phyloP scores from a whole-genome alignment of 306 rosid species.

The Inga leiocalycina region DNA sequence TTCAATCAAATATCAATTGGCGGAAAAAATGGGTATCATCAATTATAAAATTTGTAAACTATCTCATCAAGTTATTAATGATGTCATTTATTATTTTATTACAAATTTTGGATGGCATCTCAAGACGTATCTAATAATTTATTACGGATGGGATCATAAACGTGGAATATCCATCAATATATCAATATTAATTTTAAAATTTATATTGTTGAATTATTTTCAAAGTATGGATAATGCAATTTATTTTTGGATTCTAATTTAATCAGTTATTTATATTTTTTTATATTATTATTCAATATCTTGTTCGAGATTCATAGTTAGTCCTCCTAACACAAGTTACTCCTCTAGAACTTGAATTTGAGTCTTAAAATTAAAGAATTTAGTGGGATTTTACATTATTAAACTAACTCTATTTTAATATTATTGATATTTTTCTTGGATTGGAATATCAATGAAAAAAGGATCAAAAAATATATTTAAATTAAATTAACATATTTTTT shows the following conservation, averaged over 20 bases:
- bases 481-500: not conserved
- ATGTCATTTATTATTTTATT: not conserved
- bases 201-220: too few species aligned
- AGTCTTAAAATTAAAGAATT: too few species aligned
- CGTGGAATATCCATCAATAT: not conserved
- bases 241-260: not conserved
- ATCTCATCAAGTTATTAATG: not conserved
- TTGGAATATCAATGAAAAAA: not conserved
- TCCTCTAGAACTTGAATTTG: too few species aligned
- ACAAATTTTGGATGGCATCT: not conserved
- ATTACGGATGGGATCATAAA: not conserved
- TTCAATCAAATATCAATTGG: not conserved
- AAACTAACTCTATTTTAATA: too few species aligned
- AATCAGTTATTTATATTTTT: too few species aligned
- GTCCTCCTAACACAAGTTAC: too few species aligned
- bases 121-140: not conserved
- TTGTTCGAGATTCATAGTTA: too few species aligned
- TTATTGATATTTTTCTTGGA: too few species aligned
- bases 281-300: too few species aligned
- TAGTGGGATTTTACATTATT: accelerated
- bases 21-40: not conserved
- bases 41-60: not conserved
- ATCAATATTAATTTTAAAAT: not conserved
- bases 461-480: not conserved
- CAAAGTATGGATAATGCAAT: not conserved